Percentiles rank a stretch among this genome's conserved stretches.
These are phyloP conservation scores for Cladosporium sp. DNA, from an alignment of 2,329 filamentous ascomycete species.

Conservation along the genomic window DNA sequence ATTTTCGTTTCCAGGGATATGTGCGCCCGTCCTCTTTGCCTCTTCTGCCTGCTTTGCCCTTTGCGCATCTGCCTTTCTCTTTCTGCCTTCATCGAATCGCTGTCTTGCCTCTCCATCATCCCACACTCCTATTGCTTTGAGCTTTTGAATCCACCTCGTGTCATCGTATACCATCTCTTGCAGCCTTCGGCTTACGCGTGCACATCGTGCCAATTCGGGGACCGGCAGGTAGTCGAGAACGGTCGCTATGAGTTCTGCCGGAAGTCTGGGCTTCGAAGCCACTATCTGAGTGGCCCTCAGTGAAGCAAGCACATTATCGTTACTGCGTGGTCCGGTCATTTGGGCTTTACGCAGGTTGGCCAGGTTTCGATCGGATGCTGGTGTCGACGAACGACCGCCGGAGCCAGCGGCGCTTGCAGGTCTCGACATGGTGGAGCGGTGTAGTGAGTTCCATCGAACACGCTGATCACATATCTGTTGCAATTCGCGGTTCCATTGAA, in stretches of 20 bases:
- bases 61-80: constrained; percentile 54
- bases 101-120: constrained; percentile 80
- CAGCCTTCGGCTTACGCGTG: constrained; percentile 77
- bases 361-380: constrained; percentile 18
- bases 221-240: constrained; percentile 89
- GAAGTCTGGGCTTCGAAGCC: constrained; percentile 71
- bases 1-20: constrained; percentile 31
- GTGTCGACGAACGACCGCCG: constrained; percentile 11
- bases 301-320: constrained; percentile 61
- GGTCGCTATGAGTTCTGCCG: constrained; percentile 85
- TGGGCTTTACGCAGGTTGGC: constrained; percentile 27
- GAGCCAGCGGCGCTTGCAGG: constrained; percentile 11
- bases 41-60: constrained; percentile 39
- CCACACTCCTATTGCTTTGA: constrained; percentile 89
- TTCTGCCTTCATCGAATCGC: constrained; percentile 68
- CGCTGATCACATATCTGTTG: constrained; percentile 7
- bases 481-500: no score
- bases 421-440: constrained; percentile 7
- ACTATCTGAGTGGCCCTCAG: constrained; percentile 78
- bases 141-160: constrained; percentile 82
- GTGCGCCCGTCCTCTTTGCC: constrained; percentile 32
- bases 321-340: constrained; percentile 22
- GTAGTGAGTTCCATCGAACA: neutral
- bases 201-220: constrained; percentile 78
- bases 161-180: constrained; percentile 99